Conservation (phyloP, 2,329 filamentous ascomycete genomes). For the Xylaria sp. region DNA sequence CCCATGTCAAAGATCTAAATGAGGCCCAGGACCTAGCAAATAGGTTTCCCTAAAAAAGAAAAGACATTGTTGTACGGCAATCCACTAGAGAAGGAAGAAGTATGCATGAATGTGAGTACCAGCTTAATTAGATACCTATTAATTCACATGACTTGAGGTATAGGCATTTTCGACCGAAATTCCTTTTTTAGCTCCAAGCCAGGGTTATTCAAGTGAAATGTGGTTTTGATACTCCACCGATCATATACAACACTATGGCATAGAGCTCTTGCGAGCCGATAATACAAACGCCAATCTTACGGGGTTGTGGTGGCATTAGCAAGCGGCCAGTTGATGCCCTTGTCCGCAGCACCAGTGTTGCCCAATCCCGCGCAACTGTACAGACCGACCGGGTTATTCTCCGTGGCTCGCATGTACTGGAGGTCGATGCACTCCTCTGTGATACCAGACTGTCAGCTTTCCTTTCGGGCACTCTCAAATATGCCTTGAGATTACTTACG, state of each 20-base stretch:
- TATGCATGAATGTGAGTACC: background rate
- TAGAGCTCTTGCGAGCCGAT: background rate
- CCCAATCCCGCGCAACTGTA: conserved; percentile 55
- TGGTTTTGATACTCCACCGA: background rate
- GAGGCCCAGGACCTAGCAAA: background rate
- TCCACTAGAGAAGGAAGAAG: background rate
- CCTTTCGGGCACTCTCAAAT: background rate
- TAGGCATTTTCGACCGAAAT: background rate
- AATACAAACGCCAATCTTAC: conserved; percentile 6
- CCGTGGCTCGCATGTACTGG: conserved; percentile 55
- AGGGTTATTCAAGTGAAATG: background rate
- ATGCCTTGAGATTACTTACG: conserved; percentile 45
- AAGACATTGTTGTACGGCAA: background rate
- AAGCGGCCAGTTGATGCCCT: conserved; percentile 56
- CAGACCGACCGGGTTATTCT: conserved; percentile 56
- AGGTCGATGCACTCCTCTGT: conserved; percentile 56
- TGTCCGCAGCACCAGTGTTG: conserved; percentile 54
- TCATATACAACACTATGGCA: background rate
- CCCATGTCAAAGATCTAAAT: too few relatives aligned
- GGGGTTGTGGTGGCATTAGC: conserved; percentile 45
- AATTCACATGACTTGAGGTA: background rate
- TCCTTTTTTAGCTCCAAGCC: background rate
- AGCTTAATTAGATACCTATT: background rate
- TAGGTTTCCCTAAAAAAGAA: background rate
- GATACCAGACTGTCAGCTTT: conserved; percentile 20